Base-by-base conservation (phyloP, 257 asterid genomes). In the Przewalskia tangutica region DNA sequence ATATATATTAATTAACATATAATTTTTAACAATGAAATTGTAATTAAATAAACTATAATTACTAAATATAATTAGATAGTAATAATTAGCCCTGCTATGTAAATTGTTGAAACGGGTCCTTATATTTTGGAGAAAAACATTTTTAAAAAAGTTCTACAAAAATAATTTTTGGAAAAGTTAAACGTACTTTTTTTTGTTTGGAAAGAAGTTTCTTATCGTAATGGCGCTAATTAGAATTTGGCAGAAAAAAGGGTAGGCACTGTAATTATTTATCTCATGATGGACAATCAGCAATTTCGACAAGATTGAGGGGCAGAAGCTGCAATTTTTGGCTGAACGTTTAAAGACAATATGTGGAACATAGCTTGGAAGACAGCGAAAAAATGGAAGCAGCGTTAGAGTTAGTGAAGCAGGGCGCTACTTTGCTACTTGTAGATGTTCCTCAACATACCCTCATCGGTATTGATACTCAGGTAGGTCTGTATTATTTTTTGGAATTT, bases 401-500 rank as follows among this genome's bases (percentile, higher is more conserved):
- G 85, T 81, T 92, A 50, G 97, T 91, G 85, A 91, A 90, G 89
- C 89, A 84, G 10, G 97, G 98, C 67, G 90, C 86, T 20, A 88
- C 97, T 55, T 88, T 95, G 81, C 93, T 95, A 46, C 90, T 89
- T 34, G 94, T 95, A 60, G 97, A 92, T 77, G 99, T 94, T 87
- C 97, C 97, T 60, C 98, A 83, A 50, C 81, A 79, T 91, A 92
- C 97, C 18, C 92, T 92, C 83, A 89, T 95, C 65, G 99, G 99
- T 46, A 87, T 94, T 78, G 99, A 95, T 81, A 95, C 97, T 44
- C 97, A 90, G 94, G 97, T 87, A 90, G 94, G 97, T 87, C 77
- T 3, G 59, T 3, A 46, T 32, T 53, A 10, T 5, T 2, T 44
- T 54, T 3, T 85, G 34, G 9, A 16, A 9, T 60, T 8, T 46